A percentile compares a stretch with the other conserved stretches of the same genome.
Conservation (phyloP, 2,329 filamentous ascomycete species). For the Fusarium armeniacum region DNA sequence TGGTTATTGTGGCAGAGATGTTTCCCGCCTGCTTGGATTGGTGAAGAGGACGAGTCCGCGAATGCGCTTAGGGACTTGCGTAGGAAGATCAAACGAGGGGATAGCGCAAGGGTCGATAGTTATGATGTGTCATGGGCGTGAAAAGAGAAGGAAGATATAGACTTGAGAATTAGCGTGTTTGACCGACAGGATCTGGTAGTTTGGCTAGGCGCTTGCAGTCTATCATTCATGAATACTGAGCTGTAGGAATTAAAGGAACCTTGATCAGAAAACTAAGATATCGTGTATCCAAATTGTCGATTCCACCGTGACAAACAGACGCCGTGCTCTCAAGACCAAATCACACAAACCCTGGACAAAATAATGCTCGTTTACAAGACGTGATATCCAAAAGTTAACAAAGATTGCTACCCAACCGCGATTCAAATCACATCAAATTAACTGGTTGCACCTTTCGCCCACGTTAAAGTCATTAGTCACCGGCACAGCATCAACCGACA, state of each 20-base stretch:
- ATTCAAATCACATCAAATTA: not conserved
- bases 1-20: slow-evolving; percentile 43
- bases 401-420: accelerated
- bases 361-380: not conserved
- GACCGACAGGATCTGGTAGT: not conserved
- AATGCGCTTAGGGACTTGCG: slow-evolving; percentile 2
- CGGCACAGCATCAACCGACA: slow-evolving; percentile 1
- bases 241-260: not conserved
- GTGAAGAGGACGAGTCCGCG: slow-evolving; percentile 16
- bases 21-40: slow-evolving; percentile 13
- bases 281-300: not conserved
- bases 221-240: not conserved
- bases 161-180: not conserved
- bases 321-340: not conserved
- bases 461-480: slow-evolving; percentile 1
- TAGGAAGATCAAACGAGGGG: not conserved
- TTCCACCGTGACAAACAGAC: accelerated
- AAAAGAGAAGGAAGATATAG: not conserved
- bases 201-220: not conserved
- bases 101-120: not conserved
- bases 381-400: not conserved
- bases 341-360: not conserved
- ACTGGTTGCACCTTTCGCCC: not conserved
- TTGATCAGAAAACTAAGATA: not conserved
- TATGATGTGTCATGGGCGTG: not conserved